Conservation (phyloP, 257 asterid species). For the Solanum arcanum region DNA sequence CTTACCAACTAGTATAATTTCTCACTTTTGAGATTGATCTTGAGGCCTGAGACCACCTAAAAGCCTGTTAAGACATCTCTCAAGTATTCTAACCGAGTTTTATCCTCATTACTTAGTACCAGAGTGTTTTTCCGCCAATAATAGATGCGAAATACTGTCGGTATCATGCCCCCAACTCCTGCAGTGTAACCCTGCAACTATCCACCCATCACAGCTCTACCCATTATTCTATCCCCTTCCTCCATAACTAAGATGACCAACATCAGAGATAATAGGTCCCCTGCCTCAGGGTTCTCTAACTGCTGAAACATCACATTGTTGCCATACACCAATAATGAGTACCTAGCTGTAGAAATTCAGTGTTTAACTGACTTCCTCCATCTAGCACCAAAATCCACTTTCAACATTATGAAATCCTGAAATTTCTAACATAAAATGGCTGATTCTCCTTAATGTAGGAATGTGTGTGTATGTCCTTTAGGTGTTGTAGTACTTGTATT, state of each 20-base stretch:
- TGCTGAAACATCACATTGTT: background rate
- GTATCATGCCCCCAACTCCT: background rate
- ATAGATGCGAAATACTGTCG: background rate
- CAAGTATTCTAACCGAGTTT: background rate
- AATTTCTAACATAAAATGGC: background rate
- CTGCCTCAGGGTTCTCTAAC: background rate
- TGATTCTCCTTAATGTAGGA: background rate
- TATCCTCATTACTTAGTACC: background rate
- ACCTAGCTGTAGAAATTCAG: background rate
- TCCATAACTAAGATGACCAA: background rate
- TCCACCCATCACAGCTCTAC: background rate
- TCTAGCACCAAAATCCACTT: background rate
- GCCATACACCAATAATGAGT: background rate
- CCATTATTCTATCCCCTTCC: background rate
- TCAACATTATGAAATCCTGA: background rate
- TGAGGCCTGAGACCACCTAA: background rate
- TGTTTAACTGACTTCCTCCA: background rate
- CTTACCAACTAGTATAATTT: background rate
- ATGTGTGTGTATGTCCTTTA: background rate
- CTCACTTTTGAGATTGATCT: background rate
- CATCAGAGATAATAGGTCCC: background rate
- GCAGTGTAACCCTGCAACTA: background rate
- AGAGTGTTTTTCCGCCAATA: background rate
- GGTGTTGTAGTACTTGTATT: background rate
- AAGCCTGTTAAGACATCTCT: background rate